Conservation (phyloP, 116 monocot species). For the Papilionanthe hybrid region DNA sequence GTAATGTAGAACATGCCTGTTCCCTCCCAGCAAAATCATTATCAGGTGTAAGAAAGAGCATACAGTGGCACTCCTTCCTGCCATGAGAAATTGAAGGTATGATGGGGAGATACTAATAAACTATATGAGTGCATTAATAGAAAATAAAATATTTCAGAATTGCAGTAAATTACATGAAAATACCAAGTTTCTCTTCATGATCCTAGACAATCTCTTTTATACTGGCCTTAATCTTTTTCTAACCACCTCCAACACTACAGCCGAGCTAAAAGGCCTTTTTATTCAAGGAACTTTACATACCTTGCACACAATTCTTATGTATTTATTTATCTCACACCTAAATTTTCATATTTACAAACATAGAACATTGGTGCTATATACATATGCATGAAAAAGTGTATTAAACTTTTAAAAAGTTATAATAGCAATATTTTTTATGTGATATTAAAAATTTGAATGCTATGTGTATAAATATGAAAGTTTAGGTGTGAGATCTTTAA, state of each 20-base stretch:
- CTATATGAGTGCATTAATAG: background rate
- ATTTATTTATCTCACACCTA: no score
- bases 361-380: no score
- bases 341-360: no score
- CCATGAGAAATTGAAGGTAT: conserved; percentile 16
- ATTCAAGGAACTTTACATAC: background rate
- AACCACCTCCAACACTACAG: background rate
- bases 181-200: background rate
- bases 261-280: background rate
- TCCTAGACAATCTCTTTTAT: background rate
- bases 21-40: conserved; percentile 95
- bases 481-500: no score
- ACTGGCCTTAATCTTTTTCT: background rate
- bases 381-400: no score
- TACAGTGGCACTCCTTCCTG: conserved; percentile 99
- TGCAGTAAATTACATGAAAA: background rate
- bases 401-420: no score
- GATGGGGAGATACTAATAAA: background rate
- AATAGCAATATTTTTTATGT: no score
- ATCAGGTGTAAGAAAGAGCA: conserved; percentile 96
- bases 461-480: no score
- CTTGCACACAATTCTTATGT: no score
- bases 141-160: background rate
- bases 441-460: no score
- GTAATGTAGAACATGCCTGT: conserved; percentile 46